Evolutionary conservation across 2,329 filamentous ascomycete species (phyloP), one percentile per base, ranked within the genome.

Genomic region (Cladosporium sp.): DNA sequence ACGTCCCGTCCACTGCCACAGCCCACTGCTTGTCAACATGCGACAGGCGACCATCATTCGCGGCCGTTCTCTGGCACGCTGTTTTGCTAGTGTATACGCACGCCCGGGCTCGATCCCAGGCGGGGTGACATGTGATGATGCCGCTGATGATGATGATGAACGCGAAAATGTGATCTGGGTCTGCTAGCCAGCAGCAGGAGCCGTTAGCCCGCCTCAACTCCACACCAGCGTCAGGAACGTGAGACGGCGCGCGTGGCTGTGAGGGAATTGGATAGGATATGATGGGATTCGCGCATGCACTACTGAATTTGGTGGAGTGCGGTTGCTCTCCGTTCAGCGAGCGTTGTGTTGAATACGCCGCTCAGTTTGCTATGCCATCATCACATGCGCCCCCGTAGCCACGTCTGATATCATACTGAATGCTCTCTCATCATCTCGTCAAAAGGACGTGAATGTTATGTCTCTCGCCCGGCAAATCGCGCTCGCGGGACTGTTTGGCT

Each of bases 151-250:
- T 27, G 22, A 27, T 27, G 22, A 27, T 5, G 5, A 9, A 27
- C 22, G 22, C 22, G 22, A 27, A n/a, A 9, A 27, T 27, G 22
- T 27, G 22, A 27, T n/a, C 32, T 35, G 32, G 32, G 32, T 16
- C 32, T 35, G 32, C 32, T n/a, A 35, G 32, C 32, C 33, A 22
- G 32, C 43, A 38, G 22, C 33, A 47, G 43, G 43, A 47, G 43
- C 43, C 43, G 43, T 20, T n/a, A 38, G 43, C 43, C 30, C 33
- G 43, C 43, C 43, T 30, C 30, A 19, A 46, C 43, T 40, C 43
- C 43, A 48, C 43, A 22, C 43, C 35, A 38, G 43, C 35, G 43
- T 38, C 43, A 46, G 43, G 43, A 38, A 47, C 43, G 22, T 35
- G 25, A 38, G 43, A 39, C 43, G 35, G 35, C 19, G 43, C 43